These are phyloP conservation scores for Penicillium pancosmium DNA, from an alignment of 495 filamentous ascomycete species.

Conservation along the genomic window DNA sequence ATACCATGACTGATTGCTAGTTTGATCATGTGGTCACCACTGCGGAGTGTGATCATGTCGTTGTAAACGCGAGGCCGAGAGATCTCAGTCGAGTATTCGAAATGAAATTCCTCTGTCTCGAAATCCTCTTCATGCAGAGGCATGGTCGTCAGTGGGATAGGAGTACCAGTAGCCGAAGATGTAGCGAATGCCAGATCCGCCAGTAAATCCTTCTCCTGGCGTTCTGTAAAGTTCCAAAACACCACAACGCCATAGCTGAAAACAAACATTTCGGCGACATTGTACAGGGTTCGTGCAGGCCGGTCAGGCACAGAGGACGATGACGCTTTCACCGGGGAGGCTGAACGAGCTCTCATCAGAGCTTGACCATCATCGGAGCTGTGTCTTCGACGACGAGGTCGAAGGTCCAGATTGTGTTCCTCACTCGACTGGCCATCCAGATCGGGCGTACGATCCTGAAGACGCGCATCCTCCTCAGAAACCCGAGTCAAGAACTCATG, in stretches of 20 bases:
- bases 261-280: constrained; percentile 97
- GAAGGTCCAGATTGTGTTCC: constrained; percentile 11
- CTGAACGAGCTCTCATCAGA: constrained; percentile 23
- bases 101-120: constrained; percentile 98
- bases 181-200: constrained; percentile 93
- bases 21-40: constrained; percentile 98
- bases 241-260: constrained; percentile 98
- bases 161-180: constrained; percentile 48
- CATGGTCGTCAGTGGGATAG: constrained; percentile 65
- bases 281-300: constrained; percentile 57
- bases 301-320: constrained; percentile 27
- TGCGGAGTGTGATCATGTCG: constrained; percentile 97
- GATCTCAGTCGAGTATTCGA: constrained; percentile 88
- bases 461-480: constrained; percentile 27
- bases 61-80: constrained; percentile 91
- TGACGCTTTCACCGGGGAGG: constrained; percentile 11
- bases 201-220: constrained; percentile 94
- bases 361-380: constrained; percentile 30
- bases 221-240: constrained; percentile 97
- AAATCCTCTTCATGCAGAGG: constrained; percentile 83
- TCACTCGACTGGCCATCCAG: constrained; percentile 6
- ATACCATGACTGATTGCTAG: constrained; percentile 96
- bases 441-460: constrained; percentile 15
- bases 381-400: constrained; percentile 28
- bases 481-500: constrained; percentile 18